Evolutionary conservation across 164 flowering plant genomes (phyloP).

Genomic region (grape (Vitis vinifera)): ASM3070453v1 NC_081811.1:8261001-8261500

Average conservation of each 20-base stretch:
- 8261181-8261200: not conserved
- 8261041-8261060: not conserved
- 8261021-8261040: constrained; percentile 6
- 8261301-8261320: too few species aligned
- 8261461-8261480: too few species aligned
- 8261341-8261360: too few species aligned
- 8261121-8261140: constrained; percentile 1
- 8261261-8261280: too few species aligned
- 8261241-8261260: too few species aligned
- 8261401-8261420: too few species aligned
- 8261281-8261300: too few species aligned
- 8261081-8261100: constrained; percentile 6
- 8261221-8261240: not conserved
- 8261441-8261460: too few species aligned
- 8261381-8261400: too few species aligned
- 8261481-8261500: too few species aligned
- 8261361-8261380: too few species aligned
- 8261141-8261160: constrained; percentile 8
- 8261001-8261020: constrained; percentile 17
- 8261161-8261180: constrained; percentile 5
- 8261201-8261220: constrained; percentile 1
- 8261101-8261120: constrained; percentile 12
- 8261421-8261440: too few species aligned
- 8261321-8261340: not conserved
- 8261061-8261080: not conserved